These are phyloP conservation scores for Mycena indigotica DNA, from an alignment of 768 basidiomycete species.

Conservation along the genomic window DNA sequence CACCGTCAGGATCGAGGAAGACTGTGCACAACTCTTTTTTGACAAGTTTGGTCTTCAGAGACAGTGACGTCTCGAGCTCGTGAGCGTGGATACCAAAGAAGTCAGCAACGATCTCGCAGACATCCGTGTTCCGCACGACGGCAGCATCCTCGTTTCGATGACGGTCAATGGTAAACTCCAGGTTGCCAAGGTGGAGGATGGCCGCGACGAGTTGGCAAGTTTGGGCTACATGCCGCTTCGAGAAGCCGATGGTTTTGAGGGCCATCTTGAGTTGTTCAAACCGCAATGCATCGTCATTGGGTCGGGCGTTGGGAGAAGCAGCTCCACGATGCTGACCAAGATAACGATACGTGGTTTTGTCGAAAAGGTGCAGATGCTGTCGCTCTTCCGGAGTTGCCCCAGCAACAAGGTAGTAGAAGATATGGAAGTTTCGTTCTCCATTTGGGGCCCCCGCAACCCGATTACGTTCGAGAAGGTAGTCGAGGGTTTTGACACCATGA, in stretches of 20 bases:
- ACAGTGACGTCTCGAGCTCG: slow-evolving; percentile 77
- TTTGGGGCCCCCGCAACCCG: slow-evolving; percentile 86
- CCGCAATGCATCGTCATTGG: slow-evolving; percentile 80
- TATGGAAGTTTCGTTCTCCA: slow-evolving; percentile 96
- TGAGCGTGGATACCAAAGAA: slow-evolving; percentile 82
- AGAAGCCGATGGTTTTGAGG: slow-evolving; percentile 89
- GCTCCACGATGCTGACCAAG: slow-evolving; percentile 68
- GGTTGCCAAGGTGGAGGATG: slow-evolving; percentile 94
- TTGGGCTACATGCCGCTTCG: slow-evolving; percentile 93
- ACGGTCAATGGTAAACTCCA: slow-evolving; percentile 87
- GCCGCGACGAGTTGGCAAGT: slow-evolving; percentile 94
- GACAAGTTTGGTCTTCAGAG: slow-evolving; percentile 90
- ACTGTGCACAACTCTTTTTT: slow-evolving; percentile 97
- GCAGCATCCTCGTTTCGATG: slow-evolving; percentile 89
- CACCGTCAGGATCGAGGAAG: slow-evolving; percentile 92
- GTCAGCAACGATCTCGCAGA: slow-evolving; percentile 82
- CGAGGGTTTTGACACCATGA: slow-evolving; percentile 89
- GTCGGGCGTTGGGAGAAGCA: slow-evolving; percentile 47
- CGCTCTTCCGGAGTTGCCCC: slow-evolving; percentile 89
- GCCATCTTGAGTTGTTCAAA: slow-evolving; percentile 95
- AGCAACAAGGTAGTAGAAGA: slow-evolving; percentile 94
- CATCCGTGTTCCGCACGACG: slow-evolving; percentile 83
- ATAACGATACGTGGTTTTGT: slow-evolving; percentile 84
- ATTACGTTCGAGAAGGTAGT: slow-evolving; percentile 93
- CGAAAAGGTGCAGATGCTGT: slow-evolving; percentile 80